Base-by-base conservation (phyloP, 2,329 filamentous ascomycete species). In the Apiospora phragmitis region DNA sequence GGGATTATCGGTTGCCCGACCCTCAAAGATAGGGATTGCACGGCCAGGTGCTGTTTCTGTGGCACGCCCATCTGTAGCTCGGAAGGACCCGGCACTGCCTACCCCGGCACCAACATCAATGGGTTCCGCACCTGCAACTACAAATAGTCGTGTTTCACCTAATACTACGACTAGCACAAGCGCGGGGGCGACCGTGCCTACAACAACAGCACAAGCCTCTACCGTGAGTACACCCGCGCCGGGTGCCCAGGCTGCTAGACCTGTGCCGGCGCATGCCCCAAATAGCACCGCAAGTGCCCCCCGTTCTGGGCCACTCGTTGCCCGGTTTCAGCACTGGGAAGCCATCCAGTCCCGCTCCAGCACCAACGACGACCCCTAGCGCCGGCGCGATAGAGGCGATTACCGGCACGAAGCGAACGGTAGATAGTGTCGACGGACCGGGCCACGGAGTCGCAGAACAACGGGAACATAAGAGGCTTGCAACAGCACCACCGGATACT, bases 381-480 rank as follows among this genome's bases (percentile, higher is more conserved):
- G 76, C 76, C n/a, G 76, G 76, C 4, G 76, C 76, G 6, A 68
- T 78, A 18, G 75, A 77, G 49, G 76, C 77, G 67, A 78, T 78
- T 32, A 70, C 73, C 7, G 76, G 75, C 16, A 75, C 76, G 47
- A 76, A 74, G 59, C 74, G 75, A 51, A 41, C 62, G 29, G 65
- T 74, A 12, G 73, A 74, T 21, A 73, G 75, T 62, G 16, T 16
- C 7, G 67, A 68, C 45, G 45, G 67, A 16, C 35, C 26, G 1
- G 67, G 67, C 32, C 65, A 42, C 29, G 38, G 65, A 8, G n/a
- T 32, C 41, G 26, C 65, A 24, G 65, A 67, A n/a, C 65, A 67
- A 14, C 65, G 65, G 42, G 65, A 67, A 29, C 65, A 42, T 18
- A 67, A 67, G n/a, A 26, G 65, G 11, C 38, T 67, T 24, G 65